phyloP scores from a whole-genome alignment of 1,284 basidiomycete species.

The Sphagnurus paluster region DNA sequence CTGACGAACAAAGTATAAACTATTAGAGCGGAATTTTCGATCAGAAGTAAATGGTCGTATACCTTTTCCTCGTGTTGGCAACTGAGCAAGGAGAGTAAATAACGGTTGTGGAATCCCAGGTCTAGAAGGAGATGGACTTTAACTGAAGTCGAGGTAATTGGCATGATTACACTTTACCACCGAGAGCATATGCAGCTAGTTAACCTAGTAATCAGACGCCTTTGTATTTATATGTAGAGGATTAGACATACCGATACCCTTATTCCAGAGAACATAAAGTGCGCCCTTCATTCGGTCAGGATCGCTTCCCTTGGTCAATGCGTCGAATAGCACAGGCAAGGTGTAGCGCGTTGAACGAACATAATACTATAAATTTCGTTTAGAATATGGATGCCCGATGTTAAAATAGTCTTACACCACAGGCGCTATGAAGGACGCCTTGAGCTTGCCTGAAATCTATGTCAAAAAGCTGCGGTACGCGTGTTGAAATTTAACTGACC shows the following conservation, averaged over 20 bases:
- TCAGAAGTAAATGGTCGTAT: constrained; percentile 6
- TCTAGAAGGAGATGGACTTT: constrained; percentile 42
- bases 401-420: constrained; percentile 47
- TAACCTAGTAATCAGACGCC: constrained; percentile 8
- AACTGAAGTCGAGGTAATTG: background rate
- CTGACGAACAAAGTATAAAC: constrained; percentile 37
- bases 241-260: constrained; percentile 59
- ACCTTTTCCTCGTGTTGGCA: constrained; percentile 95
- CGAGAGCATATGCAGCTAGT: constrained; percentile 60
- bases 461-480: background rate
- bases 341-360: constrained; percentile 79
- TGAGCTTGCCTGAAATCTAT: constrained; percentile 63
- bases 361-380: constrained; percentile 63
- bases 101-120: constrained; percentile 63
- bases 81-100: constrained; percentile 73
- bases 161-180: constrained; percentile 43
- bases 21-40: background rate
- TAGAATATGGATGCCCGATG: constrained; percentile 12
- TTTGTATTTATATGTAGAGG: background rate
- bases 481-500: constrained; percentile 38
- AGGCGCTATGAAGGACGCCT: constrained; percentile 66
- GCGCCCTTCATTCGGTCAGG: constrained; percentile 97
- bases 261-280: constrained; percentile 84
- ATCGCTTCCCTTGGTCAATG: constrained; percentile 74
- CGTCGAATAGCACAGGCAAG: constrained; percentile 73